Percentiles rank a stretch among this genome's conserved stretches.
Conservation (phyloP, 805 yeast species). For the Cyberlindnera euphorbiae region DNA sequence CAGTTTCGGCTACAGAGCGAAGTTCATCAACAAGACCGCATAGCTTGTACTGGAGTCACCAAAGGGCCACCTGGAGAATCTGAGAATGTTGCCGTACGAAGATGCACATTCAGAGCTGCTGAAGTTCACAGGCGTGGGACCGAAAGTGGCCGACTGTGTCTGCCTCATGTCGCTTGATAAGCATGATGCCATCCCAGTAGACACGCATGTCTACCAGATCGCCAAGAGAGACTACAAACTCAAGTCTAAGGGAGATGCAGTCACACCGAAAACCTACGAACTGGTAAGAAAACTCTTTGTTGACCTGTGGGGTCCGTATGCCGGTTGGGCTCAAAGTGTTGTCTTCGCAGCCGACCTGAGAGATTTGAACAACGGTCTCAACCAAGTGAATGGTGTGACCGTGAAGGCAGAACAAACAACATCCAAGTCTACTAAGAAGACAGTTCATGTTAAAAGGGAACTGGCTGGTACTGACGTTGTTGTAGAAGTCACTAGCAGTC, state of each 20-base stretch:
- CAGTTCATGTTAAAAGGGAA: no score
- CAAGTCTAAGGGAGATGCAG: constrained; percentile 29
- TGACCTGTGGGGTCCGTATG: constrained; percentile 79
- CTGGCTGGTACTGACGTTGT: constrained; percentile 13
- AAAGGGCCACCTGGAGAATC: constrained; percentile 29
- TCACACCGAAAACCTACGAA: constrained; percentile 28
- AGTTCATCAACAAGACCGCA: constrained; percentile 79
- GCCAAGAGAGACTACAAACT: constrained; percentile 77
- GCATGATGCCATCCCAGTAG: constrained; percentile 88
- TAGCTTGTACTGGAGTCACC: constrained; percentile 31
- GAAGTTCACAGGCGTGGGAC: constrained; percentile 85
- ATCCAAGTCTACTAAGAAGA: constrained; percentile 9
- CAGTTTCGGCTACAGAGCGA: constrained; percentile 91
- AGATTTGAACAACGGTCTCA: constrained; percentile 67
- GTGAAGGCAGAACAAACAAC: constrained; percentile 3
- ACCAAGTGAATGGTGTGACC: constrained; percentile 22
- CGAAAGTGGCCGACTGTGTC: constrained; percentile 97
- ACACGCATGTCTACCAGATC: constrained; percentile 90
- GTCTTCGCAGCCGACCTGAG: constrained; percentile 79
- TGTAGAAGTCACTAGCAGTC: constrained; percentile 1
- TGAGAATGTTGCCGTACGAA: constrained; percentile 44
- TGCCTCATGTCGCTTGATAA: constrained; percentile 86
- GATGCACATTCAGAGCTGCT: constrained; percentile 56
- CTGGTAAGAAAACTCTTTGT: constrained; percentile 56
- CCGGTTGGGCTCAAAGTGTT: constrained; percentile 99